Percentiles rank a stretch among this genome's conserved stretches.
Evolutionary conservation across 2,329 filamentous ascomycete genomes (phyloP).

Genomic region (Fusarium sp.): DNA sequence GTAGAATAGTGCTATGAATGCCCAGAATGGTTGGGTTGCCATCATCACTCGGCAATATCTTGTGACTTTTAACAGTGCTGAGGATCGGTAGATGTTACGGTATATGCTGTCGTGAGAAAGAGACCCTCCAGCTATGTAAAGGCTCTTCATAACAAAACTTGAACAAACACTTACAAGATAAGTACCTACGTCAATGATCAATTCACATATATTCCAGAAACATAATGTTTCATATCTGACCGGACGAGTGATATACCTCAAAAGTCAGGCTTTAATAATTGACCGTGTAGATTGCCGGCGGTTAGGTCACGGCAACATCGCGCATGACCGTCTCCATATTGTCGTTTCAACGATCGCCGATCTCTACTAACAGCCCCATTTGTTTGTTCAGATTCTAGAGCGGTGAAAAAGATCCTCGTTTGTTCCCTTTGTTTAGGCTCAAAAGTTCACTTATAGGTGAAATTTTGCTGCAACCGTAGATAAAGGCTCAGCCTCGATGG

Average conservation of each 20-base stretch:
- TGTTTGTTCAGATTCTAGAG: background rate
- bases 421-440: background rate
- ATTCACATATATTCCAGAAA: background rate
- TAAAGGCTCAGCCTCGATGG: background rate
- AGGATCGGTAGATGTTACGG: background rate
- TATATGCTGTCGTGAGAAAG: background rate
- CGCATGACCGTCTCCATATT: background rate
- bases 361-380: background rate
- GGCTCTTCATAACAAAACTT: background rate
- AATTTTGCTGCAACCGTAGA: background rate
- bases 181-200: background rate
- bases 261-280: background rate
- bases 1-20: background rate
- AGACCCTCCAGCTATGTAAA: background rate
- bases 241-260: background rate
- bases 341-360: background rate
- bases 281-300: background rate
- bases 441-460: background rate
- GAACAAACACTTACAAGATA: background rate
- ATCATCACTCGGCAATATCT: conserved; percentile 3
- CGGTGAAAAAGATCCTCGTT: background rate
- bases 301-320: background rate
- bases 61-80: background rate
- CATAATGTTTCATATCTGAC: background rate
- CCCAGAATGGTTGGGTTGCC: background rate